Conservation (phyloP, 2,329 filamentous ascomycete genomes). For the Cryphonectria radicalis region DNA sequence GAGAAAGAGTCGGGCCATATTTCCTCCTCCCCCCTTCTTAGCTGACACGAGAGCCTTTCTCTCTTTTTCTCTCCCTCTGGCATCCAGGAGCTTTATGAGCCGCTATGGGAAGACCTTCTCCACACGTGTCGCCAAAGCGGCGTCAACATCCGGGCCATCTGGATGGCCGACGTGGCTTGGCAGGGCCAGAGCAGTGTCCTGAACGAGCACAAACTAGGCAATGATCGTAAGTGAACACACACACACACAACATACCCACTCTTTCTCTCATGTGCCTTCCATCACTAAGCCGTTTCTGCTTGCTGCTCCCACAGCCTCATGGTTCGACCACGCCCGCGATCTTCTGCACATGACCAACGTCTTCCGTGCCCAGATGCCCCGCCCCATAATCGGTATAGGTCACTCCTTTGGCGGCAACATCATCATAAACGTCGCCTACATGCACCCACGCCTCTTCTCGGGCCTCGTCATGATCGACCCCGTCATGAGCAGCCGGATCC, state of each 20-base stretch:
- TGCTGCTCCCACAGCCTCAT: slow-evolving; percentile 62
- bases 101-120: slow-evolving; percentile 84
- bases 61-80: not conserved
- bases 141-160: slow-evolving; percentile 78
- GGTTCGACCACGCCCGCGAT: slow-evolving; percentile 85
- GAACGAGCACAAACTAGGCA: slow-evolving; percentile 77
- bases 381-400: slow-evolving; percentile 81
- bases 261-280: slow-evolving; percentile 4
- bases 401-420: slow-evolving; percentile 87
- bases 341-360: slow-evolving; percentile 83
- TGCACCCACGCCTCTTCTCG: slow-evolving; percentile 81
- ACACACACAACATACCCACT: not conserved
- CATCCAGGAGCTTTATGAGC: slow-evolving; percentile 82
- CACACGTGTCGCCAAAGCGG: slow-evolving; percentile 58
- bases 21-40: not conserved
- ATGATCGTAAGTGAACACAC: slow-evolving; percentile 70
- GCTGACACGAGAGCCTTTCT: slow-evolving; percentile 23
- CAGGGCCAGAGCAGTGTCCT: slow-evolving; percentile 79
- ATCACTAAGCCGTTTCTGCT: not conserved
- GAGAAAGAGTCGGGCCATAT: too few relatives aligned
- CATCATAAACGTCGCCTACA: slow-evolving; percentile 71
- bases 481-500: slow-evolving; percentile 64
- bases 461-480: slow-evolving; percentile 83
- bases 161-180: slow-evolving; percentile 87
- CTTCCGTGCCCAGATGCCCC: slow-evolving; percentile 78